A percentile compares a stretch with the other conserved stretches of the same genome.
These are phyloP conservation scores for Aureobasidium leucospermi DNA, from an alignment of 2,329 filamentous ascomycete species.

Conservation along the genomic window DNA sequence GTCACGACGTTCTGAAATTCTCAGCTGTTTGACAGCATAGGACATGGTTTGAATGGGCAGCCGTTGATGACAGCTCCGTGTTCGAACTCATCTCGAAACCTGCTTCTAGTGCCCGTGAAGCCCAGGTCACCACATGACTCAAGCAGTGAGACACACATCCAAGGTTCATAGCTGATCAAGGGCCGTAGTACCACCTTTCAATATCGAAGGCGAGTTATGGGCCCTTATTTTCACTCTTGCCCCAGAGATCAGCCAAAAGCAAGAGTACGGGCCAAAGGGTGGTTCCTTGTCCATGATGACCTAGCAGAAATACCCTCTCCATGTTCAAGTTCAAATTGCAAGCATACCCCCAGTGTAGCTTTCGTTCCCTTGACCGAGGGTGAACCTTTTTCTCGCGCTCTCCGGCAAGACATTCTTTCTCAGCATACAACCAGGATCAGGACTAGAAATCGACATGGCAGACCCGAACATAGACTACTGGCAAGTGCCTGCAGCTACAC, in stretches of 20 bases:
- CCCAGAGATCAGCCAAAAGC: constrained; percentile 8
- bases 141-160: constrained; percentile 6
- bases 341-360: neutral
- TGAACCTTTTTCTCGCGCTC: neutral
- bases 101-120: neutral
- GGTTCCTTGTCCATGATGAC: neutral
- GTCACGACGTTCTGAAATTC: no score
- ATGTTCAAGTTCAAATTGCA: neutral
- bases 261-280: neutral
- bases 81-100: neutral
- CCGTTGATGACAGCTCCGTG: neutral
- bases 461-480: constrained; percentile 3
- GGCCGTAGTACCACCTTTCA: neutral
- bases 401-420: neutral
- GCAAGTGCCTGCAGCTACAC: neutral
- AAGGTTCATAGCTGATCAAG: neutral
- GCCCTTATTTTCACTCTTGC: neutral
- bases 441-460: neutral
- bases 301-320: neutral
- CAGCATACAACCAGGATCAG: neutral
- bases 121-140: constrained; percentile 3
- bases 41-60: neutral
- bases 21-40: neutral
- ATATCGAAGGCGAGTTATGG: neutral
- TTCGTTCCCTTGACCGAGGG: neutral